phyloP scores from a whole-genome alignment of 805 yeast genomes.

The Saccharomycopsis fibuligera region DNA sequence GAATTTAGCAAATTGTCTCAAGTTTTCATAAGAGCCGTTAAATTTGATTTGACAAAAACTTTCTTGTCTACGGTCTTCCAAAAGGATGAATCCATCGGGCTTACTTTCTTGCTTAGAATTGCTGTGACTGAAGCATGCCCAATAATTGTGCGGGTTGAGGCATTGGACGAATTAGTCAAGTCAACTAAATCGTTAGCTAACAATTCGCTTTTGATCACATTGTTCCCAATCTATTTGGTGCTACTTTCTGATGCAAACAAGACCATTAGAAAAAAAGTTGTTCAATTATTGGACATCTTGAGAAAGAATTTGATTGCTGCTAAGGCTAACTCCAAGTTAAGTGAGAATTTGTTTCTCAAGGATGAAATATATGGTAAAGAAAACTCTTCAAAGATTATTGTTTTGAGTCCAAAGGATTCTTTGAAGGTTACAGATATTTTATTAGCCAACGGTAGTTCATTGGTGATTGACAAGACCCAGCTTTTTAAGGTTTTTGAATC shows the following conservation, averaged over 20 bases:
- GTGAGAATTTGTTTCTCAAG: conserved; percentile 33
- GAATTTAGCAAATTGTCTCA: conserved; percentile 39
- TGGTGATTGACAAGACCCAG: conserved; percentile 45
- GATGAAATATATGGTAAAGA: conserved; percentile 52
- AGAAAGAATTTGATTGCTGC: conserved; percentile 14
- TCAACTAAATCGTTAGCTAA: conserved; percentile 18
- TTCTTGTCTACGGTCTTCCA: conserved; percentile 34
- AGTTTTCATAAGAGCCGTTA: conserved; percentile 40
- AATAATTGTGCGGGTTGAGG: conserved; percentile 43
- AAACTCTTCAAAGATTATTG: conserved; percentile 40
- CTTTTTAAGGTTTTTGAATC: conserved; percentile 32
- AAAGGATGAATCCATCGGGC: conserved; percentile 33
- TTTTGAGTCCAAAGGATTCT: conserved; percentile 65
- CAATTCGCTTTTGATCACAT: conserved; percentile 34
- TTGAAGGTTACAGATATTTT: conserved; percentile 36
- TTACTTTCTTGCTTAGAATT: conserved; percentile 56
- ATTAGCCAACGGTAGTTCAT: conserved; percentile 34
- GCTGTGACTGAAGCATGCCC: conserved; percentile 56
- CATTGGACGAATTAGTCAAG: conserved; percentile 35
- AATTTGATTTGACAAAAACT: conserved; percentile 19
- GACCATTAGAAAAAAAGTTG: conserved; percentile 48
- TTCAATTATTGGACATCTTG: conserved; percentile 46
- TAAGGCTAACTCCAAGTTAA: conserved; percentile 30
- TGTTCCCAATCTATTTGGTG: conserved; percentile 53
- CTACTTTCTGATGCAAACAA: conserved; percentile 47